These are phyloP conservation scores for Lentinula sp. DNA, from an alignment of 768 basidiomycete genomes.

Conservation along the genomic window DNA sequence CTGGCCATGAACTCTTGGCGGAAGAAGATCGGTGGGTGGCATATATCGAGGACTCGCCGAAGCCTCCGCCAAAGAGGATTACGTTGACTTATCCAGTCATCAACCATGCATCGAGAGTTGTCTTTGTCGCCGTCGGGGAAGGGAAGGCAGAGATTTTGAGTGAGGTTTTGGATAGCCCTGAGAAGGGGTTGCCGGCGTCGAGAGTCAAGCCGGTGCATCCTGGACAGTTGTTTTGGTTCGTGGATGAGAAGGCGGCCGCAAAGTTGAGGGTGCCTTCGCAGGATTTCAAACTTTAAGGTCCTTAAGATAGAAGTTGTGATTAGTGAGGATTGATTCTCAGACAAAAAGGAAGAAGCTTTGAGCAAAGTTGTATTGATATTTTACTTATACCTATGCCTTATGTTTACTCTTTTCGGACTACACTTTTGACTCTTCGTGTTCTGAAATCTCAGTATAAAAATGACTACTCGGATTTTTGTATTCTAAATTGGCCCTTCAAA, in stretches of 20 bases:
- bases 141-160: conserved; percentile 74
- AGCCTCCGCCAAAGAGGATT: conserved; percentile 85
- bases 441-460: no score
- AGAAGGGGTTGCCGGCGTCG: conserved; percentile 74
- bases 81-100: conserved; percentile 91
- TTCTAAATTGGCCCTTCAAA: no score
- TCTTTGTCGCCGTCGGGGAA: conserved; percentile 82
- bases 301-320: neutral
- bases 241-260: conserved; percentile 75
- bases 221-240: conserved; percentile 93
- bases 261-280: conserved; percentile 55
- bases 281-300: conserved; percentile 39
- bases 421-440: no score
- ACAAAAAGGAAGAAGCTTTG: neutral
- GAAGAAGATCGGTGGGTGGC: conserved; percentile 96
- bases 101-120: conserved; percentile 83
- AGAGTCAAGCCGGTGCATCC: conserved; percentile 72
- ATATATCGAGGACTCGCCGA: conserved; percentile 87
- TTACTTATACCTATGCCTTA: neutral
- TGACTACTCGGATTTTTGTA: no score
- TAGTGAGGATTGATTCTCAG: neutral
- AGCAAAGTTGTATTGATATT: neutral
- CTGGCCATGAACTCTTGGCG: conserved; percentile 76
- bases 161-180: conserved; percentile 74
- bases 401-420: neutral